Conservation (phyloP, 2,329 filamentous ascomycete species). For the Ascochyta fabae region DNA sequence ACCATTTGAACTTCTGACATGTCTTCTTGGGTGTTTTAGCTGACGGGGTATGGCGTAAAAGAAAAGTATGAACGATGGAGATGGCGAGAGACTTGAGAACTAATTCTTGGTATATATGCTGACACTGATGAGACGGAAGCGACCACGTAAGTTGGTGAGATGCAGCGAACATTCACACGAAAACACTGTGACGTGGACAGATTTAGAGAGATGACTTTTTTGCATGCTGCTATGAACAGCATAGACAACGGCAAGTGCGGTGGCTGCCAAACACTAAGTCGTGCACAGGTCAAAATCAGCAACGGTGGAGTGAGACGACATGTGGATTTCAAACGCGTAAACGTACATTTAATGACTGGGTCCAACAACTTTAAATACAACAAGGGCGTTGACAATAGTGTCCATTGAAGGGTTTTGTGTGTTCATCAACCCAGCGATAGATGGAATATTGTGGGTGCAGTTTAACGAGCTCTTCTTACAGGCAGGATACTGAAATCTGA, state of each 20-base stretch:
- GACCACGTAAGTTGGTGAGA: background rate
- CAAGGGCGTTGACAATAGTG: too few species aligned
- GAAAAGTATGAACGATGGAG: background rate
- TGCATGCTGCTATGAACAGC: background rate
- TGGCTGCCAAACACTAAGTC: background rate
- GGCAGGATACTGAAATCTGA: too few species aligned
- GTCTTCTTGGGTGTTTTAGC: background rate
- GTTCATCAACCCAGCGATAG: too few species aligned
- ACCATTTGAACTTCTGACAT: background rate
- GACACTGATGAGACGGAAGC: too few species aligned
- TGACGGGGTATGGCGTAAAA: background rate
- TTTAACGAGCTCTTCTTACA: too few species aligned
- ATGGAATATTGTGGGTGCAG: too few species aligned
- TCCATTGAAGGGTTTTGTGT: too few species aligned
- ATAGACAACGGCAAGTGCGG: background rate
- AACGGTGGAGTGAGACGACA: too few species aligned
- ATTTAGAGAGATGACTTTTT: background rate
- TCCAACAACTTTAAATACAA: background rate
- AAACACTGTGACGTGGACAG: background rate
- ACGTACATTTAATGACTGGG: too few species aligned
- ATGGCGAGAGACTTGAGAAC: too few species aligned
- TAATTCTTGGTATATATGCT: too few species aligned
- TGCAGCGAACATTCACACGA: background rate
- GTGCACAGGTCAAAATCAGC: background rate
- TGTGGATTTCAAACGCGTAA: too few species aligned